Evolutionary conservation across 805 yeast genomes (phyloP).

Genomic region (Suhomyces pyralidae): DNA sequence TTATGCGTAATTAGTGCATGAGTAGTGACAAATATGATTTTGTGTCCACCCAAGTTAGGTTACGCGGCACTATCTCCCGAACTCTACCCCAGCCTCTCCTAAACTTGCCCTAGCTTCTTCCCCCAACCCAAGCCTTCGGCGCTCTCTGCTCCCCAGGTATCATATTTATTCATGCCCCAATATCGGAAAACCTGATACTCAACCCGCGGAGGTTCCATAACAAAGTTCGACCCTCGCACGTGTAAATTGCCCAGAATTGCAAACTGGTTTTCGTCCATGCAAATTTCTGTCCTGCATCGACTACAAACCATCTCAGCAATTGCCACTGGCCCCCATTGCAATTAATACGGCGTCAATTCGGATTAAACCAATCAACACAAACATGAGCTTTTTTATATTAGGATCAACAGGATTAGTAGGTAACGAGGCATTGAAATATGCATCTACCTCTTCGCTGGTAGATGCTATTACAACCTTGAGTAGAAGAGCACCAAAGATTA

Average conservation of each 20-base stretch:
- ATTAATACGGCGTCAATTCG: neutral
- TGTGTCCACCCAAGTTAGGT: neutral
- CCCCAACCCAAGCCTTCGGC: neutral
- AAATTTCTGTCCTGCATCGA: neutral
- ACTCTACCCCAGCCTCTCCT: neutral
- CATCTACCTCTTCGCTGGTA: conserved; percentile 34
- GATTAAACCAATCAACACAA: neutral
- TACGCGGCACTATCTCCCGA: neutral
- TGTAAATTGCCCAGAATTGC: neutral
- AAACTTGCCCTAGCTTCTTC: neutral
- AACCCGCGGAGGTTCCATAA: neutral
- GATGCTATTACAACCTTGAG: conserved; percentile 47
- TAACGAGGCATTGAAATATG: conserved; percentile 46
- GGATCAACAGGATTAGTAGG: conserved; percentile 88
- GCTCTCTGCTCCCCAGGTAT: neutral
- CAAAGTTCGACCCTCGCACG: neutral
- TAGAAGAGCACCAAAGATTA: conserved; percentile 43
- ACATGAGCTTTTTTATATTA: conserved; percentile 25
- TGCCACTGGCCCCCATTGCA: neutral
- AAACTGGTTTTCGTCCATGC: neutral
- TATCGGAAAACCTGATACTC: neutral
- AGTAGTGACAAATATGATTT: neutral
- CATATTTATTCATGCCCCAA: neutral
- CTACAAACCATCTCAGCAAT: neutral
- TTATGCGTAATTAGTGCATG: neutral